These are phyloP conservation scores for Prinsepia uniflora DNA, from an alignment of 306 rosid genomes.

Conservation along the genomic window DNA sequence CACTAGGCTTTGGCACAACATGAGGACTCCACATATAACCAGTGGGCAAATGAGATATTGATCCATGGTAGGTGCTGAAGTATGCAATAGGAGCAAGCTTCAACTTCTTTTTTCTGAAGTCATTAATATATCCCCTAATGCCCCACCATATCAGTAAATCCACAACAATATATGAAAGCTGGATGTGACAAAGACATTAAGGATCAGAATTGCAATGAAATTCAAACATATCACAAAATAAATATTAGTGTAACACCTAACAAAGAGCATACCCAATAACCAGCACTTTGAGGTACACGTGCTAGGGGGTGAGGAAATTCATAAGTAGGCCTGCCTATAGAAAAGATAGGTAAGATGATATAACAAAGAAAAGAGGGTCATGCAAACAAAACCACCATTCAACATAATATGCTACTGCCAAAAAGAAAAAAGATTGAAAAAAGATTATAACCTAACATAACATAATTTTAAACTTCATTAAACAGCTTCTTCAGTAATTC, in stretches of 20 bases:
- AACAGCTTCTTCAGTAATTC: background rate
- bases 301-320: conserved; percentile 95
- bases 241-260: conserved; percentile 18
- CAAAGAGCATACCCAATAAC: conserved; percentile 74
- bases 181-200: conserved; percentile 39
- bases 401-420: conserved; percentile 4
- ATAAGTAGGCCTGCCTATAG: conserved; percentile 79
- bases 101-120: conserved; percentile 78
- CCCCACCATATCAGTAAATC: conserved; percentile 97
- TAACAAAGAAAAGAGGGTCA: conserved; percentile 9
- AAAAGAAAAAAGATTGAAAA: background rate
- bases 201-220: conserved; percentile 19
- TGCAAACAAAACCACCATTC: conserved; percentile 13
- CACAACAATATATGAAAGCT: conserved; percentile 87
- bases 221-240: conserved; percentile 25
- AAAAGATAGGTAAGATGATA: conserved; percentile 29
- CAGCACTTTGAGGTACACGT: conserved; percentile 88
- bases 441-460: background rate
- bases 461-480: background rate
- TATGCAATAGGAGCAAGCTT: conserved; percentile 94
- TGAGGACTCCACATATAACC: conserved; percentile 97
- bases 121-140: conserved; percentile 75
- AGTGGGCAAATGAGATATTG: conserved; percentile 93
- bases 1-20: conserved; percentile 89
- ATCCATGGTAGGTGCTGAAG: conserved; percentile 89